phyloP scores from a whole-genome alignment of 768 basidiomycete species.

The Butyriboletus loyo region DNA sequence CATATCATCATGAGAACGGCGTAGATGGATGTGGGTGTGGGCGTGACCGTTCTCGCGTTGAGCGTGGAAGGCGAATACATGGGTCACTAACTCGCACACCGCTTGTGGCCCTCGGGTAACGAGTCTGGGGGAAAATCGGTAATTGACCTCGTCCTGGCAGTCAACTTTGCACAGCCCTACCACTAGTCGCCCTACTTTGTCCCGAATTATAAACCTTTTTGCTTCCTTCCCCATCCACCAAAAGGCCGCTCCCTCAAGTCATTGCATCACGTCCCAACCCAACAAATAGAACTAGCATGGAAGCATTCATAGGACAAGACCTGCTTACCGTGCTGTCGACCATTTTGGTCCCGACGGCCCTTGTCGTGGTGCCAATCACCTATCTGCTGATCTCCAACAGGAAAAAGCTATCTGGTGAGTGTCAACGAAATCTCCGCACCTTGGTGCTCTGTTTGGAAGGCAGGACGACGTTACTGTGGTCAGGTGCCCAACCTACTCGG shows the following conservation, averaged over 20 bases:
- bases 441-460: constrained; percentile 1
- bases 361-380: constrained; percentile 12
- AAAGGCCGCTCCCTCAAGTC: not conserved
- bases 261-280: no score
- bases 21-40: constrained; percentile 28
- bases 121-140: not conserved
- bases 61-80: not conserved
- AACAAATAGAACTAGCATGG: not conserved
- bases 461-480: not conserved
- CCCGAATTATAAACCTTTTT: not conserved
- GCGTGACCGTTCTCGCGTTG: not conserved
- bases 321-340: constrained; percentile 6
- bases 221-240: not conserved
- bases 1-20: constrained; percentile 89
- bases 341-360: constrained; percentile 6
- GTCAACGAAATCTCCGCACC: not conserved
- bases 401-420: constrained; percentile 15
- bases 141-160: not conserved
- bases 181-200: not conserved
- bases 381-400: constrained; percentile 15
- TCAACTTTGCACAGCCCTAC: not conserved
- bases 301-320: constrained; percentile 1
- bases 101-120: not conserved
- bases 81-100: no score
- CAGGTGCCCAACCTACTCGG: not conserved